Evolutionary conservation across 2,329 filamentous ascomycete genomes (phyloP), one percentile per base, ranked within the genome.

Genomic region (Colletotrichum orchidophilum): DNA sequence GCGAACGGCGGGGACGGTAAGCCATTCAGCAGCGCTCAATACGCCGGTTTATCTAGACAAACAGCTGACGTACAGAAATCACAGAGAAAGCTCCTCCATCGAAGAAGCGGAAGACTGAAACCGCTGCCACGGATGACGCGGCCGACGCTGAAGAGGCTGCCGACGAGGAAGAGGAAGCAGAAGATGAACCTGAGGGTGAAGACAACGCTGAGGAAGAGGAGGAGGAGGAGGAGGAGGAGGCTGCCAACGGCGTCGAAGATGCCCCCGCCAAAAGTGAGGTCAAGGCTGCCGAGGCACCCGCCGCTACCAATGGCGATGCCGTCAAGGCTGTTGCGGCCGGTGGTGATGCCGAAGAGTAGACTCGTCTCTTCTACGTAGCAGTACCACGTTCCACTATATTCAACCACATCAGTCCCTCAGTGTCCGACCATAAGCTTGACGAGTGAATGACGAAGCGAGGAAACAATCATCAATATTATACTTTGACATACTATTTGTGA

Each of bases 61-160:
- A 50, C 4, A 31, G 50, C 67, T 74, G 6, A 63, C 65, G 29
- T 5, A 26, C 35, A 18, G 26, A 3, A 5, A 27, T 2, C 31
- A 11, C 73, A 83, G 80, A 78, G 63, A 78, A 81, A 71, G 81
- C 82, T 63, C 85, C 84, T 59, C 86, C 86, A 46, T 83, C 83
- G 67, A 88, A 88, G 82, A 87, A 87, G 80, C 83, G 82, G 75
- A 88, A 87, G 83, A 86, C 84, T 29, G 78, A 75, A 66, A 75
- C 79, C 27, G 78, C 78, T 29, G 75, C 77, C 12, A 72, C 72
- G 26, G 77, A 72, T 24, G 76, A 82, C 18, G 81, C 76, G n/a
- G 77, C 76, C 26, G 78, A 76, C 33, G 50, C 50, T 33, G 42
- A 63, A n/a, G 61, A n/a, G 29, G 74, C 4, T 76, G 74, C 24